phyloP scores from a whole-genome alignment of 768 basidiomycete genomes.

The Dacryopinax spathularia region DNA sequence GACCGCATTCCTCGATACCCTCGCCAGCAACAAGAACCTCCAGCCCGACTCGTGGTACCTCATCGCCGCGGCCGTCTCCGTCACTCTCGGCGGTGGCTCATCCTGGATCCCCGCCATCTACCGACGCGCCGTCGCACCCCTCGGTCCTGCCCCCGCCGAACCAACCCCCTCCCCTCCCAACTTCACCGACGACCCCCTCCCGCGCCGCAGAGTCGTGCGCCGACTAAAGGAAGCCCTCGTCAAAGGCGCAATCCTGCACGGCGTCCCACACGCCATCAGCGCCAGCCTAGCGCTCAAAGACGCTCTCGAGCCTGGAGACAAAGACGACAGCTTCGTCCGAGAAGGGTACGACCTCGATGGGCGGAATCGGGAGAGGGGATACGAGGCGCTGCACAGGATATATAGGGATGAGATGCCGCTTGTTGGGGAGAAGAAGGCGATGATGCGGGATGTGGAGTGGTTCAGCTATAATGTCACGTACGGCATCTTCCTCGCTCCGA shows the following conservation, averaged over 20 bases:
- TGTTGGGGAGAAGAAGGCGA: neutral
- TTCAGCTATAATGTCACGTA: conserved; percentile 2
- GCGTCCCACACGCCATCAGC: conserved; percentile 1
- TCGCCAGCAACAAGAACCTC: neutral
- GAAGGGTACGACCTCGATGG: neutral
- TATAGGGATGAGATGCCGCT: conserved; percentile 1
- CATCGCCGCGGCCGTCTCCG: neutral
- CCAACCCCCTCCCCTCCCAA: conserved; percentile 19
- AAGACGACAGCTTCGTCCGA: neutral
- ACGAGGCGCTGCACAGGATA: neutral
- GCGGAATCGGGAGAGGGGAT: neutral
- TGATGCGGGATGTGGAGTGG: conserved; percentile 1
- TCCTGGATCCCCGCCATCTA: neutral
- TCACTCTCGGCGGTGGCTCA: neutral
- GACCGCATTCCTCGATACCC: neutral
- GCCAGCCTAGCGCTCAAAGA: conserved; percentile 2
- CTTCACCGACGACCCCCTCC: conserved; percentile 34
- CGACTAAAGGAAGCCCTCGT: conserved; percentile 4
- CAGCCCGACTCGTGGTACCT: neutral
- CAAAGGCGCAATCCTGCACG: conserved; percentile 4
- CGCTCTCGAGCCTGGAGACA: neutral
- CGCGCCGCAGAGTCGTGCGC: conserved; percentile 7
- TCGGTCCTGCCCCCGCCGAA: neutral
- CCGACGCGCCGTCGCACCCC: neutral
- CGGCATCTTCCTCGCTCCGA: conserved; percentile 1